Evolutionary conservation across 2,329 filamentous ascomycete species (phyloP), one percentile per base, ranked within the genome.

Genomic region (Alternaria novae-zelandiae): DNA sequence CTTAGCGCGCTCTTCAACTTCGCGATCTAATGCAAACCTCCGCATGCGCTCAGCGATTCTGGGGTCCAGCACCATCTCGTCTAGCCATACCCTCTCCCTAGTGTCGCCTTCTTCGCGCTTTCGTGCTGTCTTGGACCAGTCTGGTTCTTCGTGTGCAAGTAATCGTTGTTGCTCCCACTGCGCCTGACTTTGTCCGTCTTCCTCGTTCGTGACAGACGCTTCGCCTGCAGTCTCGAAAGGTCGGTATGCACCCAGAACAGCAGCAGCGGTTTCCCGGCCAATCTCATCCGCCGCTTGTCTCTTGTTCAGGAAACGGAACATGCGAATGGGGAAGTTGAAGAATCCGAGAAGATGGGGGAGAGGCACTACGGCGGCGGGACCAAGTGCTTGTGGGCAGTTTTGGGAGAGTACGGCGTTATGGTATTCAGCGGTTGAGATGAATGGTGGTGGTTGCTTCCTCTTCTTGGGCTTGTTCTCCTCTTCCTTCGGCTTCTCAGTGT

Each of bases 321-420:
- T 85, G 64, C 96, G 90, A 68, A 90, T 91, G 1, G 94, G 92
- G 3, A 95, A 97, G 82, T 96, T 95, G 66, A 92, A 83, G 84
- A 99, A 97, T 64, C 96, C 96, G 28, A 99, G 90, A 62, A 97
- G 87, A 78, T 98, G 95, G 1, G 95, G 95, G 79, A 97, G 92
- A 45, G 88, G 84, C 63, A 99, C 86, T 13, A 91, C 86, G 23
- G 87, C 84, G 6, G 91, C 89, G 46, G 93, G 93, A 41, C 90
- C 87, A 74, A 99, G 88, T 63, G 90, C 87, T 66, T 84, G 75
- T 4, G 95, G 95, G 46, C 91, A 87, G 47, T 86, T 84, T 28
- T 85, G 77, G 1, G 94, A 90, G 54, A 94, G 84, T 23, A 82
- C 74, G 44, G 91, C 88, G 41, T 87, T 83, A 8, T 87, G 73